Percentiles rank a stretch among this genome's conserved stretches.
Conservation (phyloP, 2,329 filamentous ascomycete species). For the Clonostachys rosea region DNA sequence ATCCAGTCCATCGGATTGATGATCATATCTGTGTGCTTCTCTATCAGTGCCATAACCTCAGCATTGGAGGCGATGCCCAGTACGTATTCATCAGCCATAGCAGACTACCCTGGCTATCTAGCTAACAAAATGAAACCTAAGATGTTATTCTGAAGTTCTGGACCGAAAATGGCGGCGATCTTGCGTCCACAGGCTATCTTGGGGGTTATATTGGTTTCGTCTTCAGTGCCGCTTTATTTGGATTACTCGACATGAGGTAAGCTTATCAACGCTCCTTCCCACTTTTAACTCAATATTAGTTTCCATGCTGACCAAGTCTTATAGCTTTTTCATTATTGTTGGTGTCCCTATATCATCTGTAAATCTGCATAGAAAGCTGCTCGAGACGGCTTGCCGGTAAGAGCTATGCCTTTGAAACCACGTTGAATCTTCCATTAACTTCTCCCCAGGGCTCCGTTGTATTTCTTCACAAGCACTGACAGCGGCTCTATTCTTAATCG, state of each 20-base stretch:
- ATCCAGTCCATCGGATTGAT: constrained; percentile 5
- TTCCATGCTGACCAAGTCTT: constrained; percentile 1
- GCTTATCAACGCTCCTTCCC: not conserved
- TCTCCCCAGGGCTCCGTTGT: constrained; percentile 20
- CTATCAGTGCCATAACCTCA: constrained; percentile 1
- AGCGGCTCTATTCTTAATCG: constrained; percentile 25
- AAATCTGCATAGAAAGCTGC: constrained; percentile 11
- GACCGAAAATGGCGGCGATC: constrained; percentile 5
- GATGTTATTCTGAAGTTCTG: constrained; percentile 6
- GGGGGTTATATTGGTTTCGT: not conserved
- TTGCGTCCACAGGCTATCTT: not conserved
- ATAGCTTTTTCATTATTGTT: constrained; percentile 10
- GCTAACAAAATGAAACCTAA: constrained; percentile 1
- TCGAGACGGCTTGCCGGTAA: constrained; percentile 10
- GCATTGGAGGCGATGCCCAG: constrained; percentile 4
- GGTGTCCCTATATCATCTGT: constrained; percentile 5
- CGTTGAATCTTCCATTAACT: constrained; percentile 23
- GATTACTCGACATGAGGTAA: constrained; percentile 11
- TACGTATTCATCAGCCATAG: constrained; percentile 11
- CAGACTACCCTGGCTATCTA: constrained; percentile 6
- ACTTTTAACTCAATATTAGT: no score
- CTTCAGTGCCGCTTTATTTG: not conserved
- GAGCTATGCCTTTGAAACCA: constrained; percentile 11
- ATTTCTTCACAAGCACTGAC: constrained; percentile 25
- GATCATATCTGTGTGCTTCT: not conserved